Conservation (phyloP, 2,329 filamentous ascomycete genomes). For the Chrysoporthe cubensis region DNA sequence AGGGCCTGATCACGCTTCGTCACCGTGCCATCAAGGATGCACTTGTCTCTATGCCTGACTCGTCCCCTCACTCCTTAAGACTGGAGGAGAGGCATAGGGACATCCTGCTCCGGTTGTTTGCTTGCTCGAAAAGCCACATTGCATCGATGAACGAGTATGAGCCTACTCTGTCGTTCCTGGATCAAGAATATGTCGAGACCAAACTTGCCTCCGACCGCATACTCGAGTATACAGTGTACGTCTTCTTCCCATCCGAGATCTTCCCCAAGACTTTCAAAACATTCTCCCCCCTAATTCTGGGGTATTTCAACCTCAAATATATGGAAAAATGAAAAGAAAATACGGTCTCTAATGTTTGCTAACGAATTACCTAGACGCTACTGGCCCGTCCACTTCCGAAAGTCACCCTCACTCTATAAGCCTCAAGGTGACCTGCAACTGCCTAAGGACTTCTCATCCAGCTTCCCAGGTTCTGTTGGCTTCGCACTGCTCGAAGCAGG, state of each 20-base stretch:
- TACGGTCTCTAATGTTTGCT: not conserved
- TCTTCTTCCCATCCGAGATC: not conserved
- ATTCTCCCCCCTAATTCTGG: too few species aligned
- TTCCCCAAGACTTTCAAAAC: not conserved
- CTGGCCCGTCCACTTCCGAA: constrained; percentile 11
- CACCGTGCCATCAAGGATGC: constrained; percentile 16
- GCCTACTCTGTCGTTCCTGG: constrained; percentile 1
- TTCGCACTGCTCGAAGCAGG: constrained; percentile 5
- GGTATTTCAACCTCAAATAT: too few species aligned
- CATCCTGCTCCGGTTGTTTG: not conserved
- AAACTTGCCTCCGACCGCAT: constrained; percentile 11
- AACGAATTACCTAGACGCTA: constrained; percentile 1
- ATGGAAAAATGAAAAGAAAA: too few species aligned
- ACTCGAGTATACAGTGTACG: constrained; percentile 12
- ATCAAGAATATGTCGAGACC: not conserved
- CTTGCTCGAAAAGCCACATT: not conserved
- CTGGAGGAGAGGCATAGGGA: constrained; percentile 7
- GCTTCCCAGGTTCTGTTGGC: constrained; percentile 1
- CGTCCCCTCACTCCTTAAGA: not conserved
- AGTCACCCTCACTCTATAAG: constrained; percentile 9
- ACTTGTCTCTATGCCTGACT: constrained; percentile 8
- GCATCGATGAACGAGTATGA: not conserved
- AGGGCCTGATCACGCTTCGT: constrained; percentile 7
- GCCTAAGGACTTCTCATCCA: constrained; percentile 10
- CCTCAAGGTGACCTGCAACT: constrained; percentile 2